Percentiles rank a stretch among this genome's conserved stretches.
phyloP scores from a whole-genome alignment of 345 rosid genomes.

The Camelina hispida region DNA sequence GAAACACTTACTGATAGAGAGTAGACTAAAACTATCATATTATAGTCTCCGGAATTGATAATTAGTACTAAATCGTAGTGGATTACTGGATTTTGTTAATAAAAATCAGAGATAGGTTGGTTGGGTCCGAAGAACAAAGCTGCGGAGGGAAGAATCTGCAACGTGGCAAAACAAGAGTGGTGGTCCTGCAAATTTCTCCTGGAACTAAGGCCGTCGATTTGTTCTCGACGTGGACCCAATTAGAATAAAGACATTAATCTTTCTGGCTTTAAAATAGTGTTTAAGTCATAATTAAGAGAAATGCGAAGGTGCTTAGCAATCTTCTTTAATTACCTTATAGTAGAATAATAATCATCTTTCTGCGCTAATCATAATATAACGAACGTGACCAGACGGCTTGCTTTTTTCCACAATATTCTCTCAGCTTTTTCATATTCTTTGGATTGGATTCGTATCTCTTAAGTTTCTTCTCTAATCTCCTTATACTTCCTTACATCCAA shows the following conservation, averaged over 20 bases:
- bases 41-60: too few species aligned
- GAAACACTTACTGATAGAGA: too few species aligned
- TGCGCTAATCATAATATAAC: slow-evolving; percentile 48
- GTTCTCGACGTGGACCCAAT: neutral
- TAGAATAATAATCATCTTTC: slow-evolving; percentile 48
- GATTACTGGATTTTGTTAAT: neutral
- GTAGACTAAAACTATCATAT: too few species aligned
- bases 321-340: slow-evolving; percentile 18
- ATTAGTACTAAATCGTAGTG: neutral
- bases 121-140: slow-evolving; percentile 4
- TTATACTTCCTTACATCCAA: slow-evolving; percentile 15
- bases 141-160: slow-evolving; percentile 33
- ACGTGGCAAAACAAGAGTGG: slow-evolving; percentile 22
- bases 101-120: neutral
- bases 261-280: slow-evolving; percentile 3
- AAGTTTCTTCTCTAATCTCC: slow-evolving; percentile 25
- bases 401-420: slow-evolving; percentile 39
- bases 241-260: slow-evolving; percentile 30
- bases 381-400: slow-evolving; percentile 46
- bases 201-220: slow-evolving; percentile 47
- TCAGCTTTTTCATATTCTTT: slow-evolving; percentile 34
- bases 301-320: slow-evolving; percentile 39
- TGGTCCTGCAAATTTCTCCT: slow-evolving; percentile 43
- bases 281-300: neutral
- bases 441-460: slow-evolving; percentile 43